These are phyloP conservation scores for Sporisorium sorghi DNA, from an alignment of 1,284 basidiomycete genomes.

Conservation along the genomic window DNA sequence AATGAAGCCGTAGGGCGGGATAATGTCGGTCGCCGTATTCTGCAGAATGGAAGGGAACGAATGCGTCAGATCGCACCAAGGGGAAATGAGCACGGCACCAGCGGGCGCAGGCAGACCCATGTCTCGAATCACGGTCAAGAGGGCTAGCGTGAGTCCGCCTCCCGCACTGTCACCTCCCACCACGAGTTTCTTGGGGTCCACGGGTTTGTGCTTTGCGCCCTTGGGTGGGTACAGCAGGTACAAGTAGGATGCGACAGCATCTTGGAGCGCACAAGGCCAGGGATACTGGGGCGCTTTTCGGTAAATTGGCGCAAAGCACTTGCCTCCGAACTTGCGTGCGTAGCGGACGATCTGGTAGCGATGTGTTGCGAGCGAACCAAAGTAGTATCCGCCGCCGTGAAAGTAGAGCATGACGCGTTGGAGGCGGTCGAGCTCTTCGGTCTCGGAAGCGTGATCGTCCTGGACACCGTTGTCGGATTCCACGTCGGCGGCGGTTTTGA, in stretches of 20 bases:
- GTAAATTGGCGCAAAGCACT: slow-evolving; percentile 70
- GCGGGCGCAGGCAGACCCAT: slow-evolving; percentile 83
- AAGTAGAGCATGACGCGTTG: slow-evolving; percentile 66
- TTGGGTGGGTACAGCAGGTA: slow-evolving; percentile 81
- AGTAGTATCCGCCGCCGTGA: slow-evolving; percentile 71
- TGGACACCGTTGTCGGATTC: slow-evolving; percentile 15
- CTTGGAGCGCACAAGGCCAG: slow-evolving; percentile 93
- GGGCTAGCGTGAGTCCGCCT: slow-evolving; percentile 84
- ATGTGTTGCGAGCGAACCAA: slow-evolving; percentile 73
- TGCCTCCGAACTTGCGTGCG: slow-evolving; percentile 70
- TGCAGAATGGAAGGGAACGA: slow-evolving; percentile 88
- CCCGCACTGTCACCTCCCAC: slow-evolving; percentile 91
- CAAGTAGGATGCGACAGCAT: slow-evolving; percentile 83
- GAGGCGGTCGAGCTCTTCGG: slow-evolving; percentile 63
- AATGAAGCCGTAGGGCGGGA: slow-evolving; percentile 71
- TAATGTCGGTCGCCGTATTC: slow-evolving; percentile 81
- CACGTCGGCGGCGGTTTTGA: slow-evolving; percentile 44
- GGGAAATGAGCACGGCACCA: slow-evolving; percentile 64
- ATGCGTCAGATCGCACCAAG: slow-evolving; percentile 92
- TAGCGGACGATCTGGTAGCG: slow-evolving; percentile 70
- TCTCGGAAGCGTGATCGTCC: slow-evolving; percentile 17
- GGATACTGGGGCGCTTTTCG: slow-evolving; percentile 73
- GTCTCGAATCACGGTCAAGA: slow-evolving; percentile 93
- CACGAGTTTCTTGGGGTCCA: slow-evolving; percentile 85
- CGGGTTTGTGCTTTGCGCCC: slow-evolving; percentile 74